Evolutionary conservation across 2,329 filamentous ascomycete species (phyloP).

Genomic region (Alternaria sp.): DNA sequence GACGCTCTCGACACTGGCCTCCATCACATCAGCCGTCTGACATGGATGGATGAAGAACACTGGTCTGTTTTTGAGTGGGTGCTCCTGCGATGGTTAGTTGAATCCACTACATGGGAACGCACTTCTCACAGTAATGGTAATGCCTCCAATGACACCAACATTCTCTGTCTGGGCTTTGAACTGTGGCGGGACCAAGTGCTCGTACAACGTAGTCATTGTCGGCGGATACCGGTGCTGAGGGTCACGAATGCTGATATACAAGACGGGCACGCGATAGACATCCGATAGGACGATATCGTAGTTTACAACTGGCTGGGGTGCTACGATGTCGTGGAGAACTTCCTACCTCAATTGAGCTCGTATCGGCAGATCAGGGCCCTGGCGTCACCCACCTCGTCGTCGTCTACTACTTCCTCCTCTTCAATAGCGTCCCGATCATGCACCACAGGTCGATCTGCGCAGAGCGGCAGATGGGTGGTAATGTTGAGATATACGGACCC

Average conservation of each 20-base stretch:
- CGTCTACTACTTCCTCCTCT: constrained; percentile 16
- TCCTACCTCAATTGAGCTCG: constrained; percentile 17
- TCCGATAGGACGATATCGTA: constrained; percentile 55
- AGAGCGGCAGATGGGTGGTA: constrained; percentile 19
- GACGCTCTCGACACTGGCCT: constrained; percentile 52
- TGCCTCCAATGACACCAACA: constrained; percentile 49
- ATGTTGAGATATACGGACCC: constrained; percentile 29
- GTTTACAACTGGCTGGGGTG: constrained; percentile 15
- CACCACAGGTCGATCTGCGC: background rate
- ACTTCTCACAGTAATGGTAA: constrained; percentile 44
- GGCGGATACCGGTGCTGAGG: constrained; percentile 33
- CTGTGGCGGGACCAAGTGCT: constrained; percentile 43
- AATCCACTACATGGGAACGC: background rate
- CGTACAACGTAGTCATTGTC: constrained; percentile 44
- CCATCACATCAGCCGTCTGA: constrained; percentile 82
- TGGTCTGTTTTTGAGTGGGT: constrained; percentile 79
- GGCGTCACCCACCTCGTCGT: constrained; percentile 24
- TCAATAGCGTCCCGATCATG: background rate
- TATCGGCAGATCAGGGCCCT: background rate
- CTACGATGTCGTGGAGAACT: constrained; percentile 8
- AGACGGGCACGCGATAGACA: constrained; percentile 53
- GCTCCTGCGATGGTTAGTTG: constrained; percentile 62
- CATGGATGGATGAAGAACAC: constrained; percentile 94
- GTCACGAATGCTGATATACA: constrained; percentile 50
- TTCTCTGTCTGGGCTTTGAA: constrained; percentile 41